Base-by-base conservation (phyloP, 306 rosid species). In the Cucurbita moschata region DNA sequence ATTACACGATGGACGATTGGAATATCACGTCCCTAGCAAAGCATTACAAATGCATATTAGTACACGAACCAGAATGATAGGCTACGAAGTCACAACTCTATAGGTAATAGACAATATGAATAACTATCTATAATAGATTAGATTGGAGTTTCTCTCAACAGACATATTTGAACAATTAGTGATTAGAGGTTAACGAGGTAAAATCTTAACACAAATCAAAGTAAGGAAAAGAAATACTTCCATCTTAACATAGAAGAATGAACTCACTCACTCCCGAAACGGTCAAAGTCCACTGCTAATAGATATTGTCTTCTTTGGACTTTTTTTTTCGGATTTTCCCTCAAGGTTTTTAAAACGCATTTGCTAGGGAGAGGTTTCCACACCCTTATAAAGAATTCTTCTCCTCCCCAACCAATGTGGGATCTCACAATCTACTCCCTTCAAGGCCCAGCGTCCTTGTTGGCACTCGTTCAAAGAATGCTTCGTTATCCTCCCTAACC, bases 1-100 rank as follows among this genome's bases (percentile, higher is more conserved):
- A 85, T 86, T 72, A 88, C 96, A 50, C 95, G 89, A 67, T 92
- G 97, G 71, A 86, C 96, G 50, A 92, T 89, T 50, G 97, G 93
- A 84, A 92, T 86, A 18, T 74, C 80, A 21, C 77, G 96, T 49
- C 88, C 95, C 97, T 92, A 71, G 51, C 3, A 77, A 55, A 82
- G 73, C 53, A 61, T 15, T 23, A 82, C 30, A 76, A 76, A 52
- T 5, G 55, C 8, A 44, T 7, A 35, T 84, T 52, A 88, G 67
- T 16, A 68, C 26, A 26, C 1, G 23, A 50, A 69, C 46, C 40
- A 13, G 5, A 30, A 68, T 12, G 56, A 68, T 21, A 56, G 16
- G 9, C 14, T n/a, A 8, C 18, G 19, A 66, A 42, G 72, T 66
- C 46, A 30, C 12, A 66, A 6, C 13, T 12, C 56, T 18, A 0